A percentile compares a stretch with the other conserved stretches of the same genome.
These are phyloP conservation scores for Xylaria telfairii DNA, from an alignment of 495 filamentous ascomycete genomes.

Conservation along the genomic window DNA sequence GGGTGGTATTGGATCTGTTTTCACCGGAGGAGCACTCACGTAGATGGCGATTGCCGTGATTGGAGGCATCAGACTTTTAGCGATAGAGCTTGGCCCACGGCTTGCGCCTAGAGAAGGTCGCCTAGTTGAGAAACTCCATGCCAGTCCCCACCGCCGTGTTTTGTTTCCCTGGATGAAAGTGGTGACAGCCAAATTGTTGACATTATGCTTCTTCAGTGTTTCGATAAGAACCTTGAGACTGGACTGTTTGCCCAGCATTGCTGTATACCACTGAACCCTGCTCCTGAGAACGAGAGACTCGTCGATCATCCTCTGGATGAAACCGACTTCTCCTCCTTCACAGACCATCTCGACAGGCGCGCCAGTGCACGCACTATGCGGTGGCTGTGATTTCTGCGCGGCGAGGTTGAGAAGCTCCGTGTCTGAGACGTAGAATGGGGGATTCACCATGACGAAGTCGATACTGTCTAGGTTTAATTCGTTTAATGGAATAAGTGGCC, in stretches of 20 bases:
- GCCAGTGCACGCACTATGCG: constrained; percentile 83
- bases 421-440: constrained; percentile 84
- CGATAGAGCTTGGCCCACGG: constrained; percentile 60
- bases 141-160: constrained; percentile 87
- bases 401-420: constrained; percentile 71
- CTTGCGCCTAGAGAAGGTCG: constrained; percentile 67
- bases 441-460: constrained; percentile 94
- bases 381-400: constrained; percentile 66
- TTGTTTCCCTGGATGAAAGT: constrained; percentile 79
- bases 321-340: constrained; percentile 80
- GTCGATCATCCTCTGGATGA: constrained; percentile 74
- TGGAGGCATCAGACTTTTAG: constrained; percentile 64
- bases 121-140: constrained; percentile 78
- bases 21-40: constrained; percentile 44
- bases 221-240: constrained; percentile 71
- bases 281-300: constrained; percentile 69
- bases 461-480: constrained; percentile 62
- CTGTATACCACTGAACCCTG: constrained; percentile 83
- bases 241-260: constrained; percentile 85
- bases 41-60: constrained; percentile 31
- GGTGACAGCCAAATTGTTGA: constrained; percentile 83
- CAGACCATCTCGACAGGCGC: constrained; percentile 87
- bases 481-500: constrained; percentile 66
- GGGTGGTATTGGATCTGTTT: constrained; percentile 51
- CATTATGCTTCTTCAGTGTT: constrained; percentile 60